Percentiles rank a stretch among this genome's conserved stretches.
These are phyloP conservation scores for Phytopythium montanum DNA, from an alignment of 352 stramenopile species.

Conservation along the genomic window DNA sequence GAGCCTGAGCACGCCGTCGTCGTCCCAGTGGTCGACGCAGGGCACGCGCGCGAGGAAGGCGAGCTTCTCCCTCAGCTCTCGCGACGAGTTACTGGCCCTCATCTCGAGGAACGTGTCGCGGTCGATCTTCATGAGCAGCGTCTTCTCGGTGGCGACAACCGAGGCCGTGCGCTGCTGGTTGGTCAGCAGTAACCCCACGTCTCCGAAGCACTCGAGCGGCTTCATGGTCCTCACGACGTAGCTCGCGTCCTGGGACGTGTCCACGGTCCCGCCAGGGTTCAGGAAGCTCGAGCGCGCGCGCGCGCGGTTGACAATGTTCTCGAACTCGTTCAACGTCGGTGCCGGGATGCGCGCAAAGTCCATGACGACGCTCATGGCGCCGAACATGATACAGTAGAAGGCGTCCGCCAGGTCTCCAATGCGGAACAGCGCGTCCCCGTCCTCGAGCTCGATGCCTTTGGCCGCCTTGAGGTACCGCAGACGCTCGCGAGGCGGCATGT, in stretches of 20 bases:
- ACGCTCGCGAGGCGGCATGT: conserved; percentile 46
- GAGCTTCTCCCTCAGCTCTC: conserved; percentile 66
- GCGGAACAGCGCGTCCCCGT: conserved; percentile 62
- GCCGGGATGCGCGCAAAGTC: conserved; percentile 65
- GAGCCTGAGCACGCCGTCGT: conserved; percentile 49
- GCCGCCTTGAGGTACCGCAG: conserved; percentile 57
- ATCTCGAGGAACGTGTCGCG: conserved; percentile 58
- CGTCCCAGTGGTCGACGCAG: conserved; percentile 61
- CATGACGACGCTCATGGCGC: conserved; percentile 67
- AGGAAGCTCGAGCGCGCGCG: conserved; percentile 66
- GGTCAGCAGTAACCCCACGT: conserved; percentile 53
- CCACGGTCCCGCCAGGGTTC: conserved; percentile 44
- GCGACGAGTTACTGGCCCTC: conserved; percentile 43
- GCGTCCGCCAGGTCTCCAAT: conserved; percentile 66
- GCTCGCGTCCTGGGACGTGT: conserved; percentile 35
- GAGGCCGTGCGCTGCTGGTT: conserved; percentile 62
- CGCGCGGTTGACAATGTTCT: conserved; percentile 67
- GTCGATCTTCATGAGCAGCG: conserved; percentile 72
- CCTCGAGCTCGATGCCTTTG: conserved; percentile 60
- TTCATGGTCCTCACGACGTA: conserved; percentile 69
- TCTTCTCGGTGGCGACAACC: conserved; percentile 61
- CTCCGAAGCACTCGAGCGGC: conserved; percentile 64
- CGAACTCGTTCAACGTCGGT: conserved; percentile 65
- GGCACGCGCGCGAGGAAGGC: conserved; percentile 41
- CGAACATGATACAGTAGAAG: conserved; percentile 79